Evolutionary conservation across 805 yeast species (phyloP).

Genomic region (Candida easanensis): DNA sequence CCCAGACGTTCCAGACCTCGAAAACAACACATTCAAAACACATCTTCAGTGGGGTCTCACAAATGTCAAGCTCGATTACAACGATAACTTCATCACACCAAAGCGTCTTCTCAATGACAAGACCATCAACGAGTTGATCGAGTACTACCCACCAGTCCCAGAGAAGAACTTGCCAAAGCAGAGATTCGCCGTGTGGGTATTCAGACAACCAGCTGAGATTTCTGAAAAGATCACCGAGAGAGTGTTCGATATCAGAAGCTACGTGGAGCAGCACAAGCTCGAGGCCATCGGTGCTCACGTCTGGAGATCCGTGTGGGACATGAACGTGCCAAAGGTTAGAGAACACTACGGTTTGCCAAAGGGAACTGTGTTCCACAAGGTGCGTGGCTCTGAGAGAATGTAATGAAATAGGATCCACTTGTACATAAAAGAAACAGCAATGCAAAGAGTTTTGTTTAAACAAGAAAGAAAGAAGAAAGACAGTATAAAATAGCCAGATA

Average conservation of each 20-base stretch:
- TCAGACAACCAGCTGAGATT: slow-evolving; percentile 54
- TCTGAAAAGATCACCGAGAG: slow-evolving; percentile 30
- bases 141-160: slow-evolving; percentile 80
- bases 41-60: slow-evolving; percentile 74
- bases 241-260: slow-evolving; percentile 69
- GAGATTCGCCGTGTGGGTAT: slow-evolving; percentile 87
- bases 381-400: slow-evolving; percentile 23
- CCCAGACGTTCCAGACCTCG: slow-evolving; percentile 86
- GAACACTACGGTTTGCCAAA: slow-evolving; percentile 65
- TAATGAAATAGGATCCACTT: neutral
- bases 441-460: too few relatives aligned
- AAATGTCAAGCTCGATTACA: slow-evolving; percentile 59
- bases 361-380: slow-evolving; percentile 68
- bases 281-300: slow-evolving; percentile 88
- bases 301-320: slow-evolving; percentile 85
- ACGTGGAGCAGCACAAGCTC: slow-evolving; percentile 53
- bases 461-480: too few relatives aligned
- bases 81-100: slow-evolving; percentile 50
- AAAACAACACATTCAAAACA: slow-evolving; percentile 64
- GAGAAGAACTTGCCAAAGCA: slow-evolving; percentile 85
- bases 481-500: neutral
- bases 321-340: slow-evolving; percentile 67
- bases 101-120: slow-evolving; percentile 31
- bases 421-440: neutral
- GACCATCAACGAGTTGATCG: slow-evolving; percentile 44